Evolutionary conservation across 2,329 filamentous ascomycete genomes (phyloP), one percentile per base, ranked within the genome.

Genomic region (Alternaria dauci): DNA sequence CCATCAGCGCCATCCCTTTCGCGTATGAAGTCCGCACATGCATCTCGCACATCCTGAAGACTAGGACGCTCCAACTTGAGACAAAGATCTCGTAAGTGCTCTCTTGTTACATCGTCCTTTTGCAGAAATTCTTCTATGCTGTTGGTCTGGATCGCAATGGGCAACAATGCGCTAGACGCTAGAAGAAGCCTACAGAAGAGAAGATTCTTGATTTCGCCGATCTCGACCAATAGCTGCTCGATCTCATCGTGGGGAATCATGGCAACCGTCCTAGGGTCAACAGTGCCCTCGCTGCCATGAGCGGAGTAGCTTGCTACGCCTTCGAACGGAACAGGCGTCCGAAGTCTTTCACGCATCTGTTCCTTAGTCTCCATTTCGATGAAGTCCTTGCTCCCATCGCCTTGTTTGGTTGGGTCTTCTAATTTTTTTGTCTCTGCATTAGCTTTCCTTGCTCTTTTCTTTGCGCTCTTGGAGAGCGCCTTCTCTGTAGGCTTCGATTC

Each of bases 31-130:
- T 85, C 83, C 5, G 82, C 83, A 64, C 83, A 85, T 14, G 83
- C 82, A 69, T 85, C 82, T 42, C 82, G 77, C 23, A 85, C 79
- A 44, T 83, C 81, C 62, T 85, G 82, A 2, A 84, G 74, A n/a
- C 71, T 74, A 18, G 83, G 82, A 44, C 80, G 77, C 58, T 85
- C 83, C 47, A 84, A 71, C 60, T 81, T 81, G 23, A 85, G 72
- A 59, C 81, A 83, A 5, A 85, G 62, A 62, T 84, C 82, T 61
- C 82, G 74, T 5, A 85, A 66, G 54, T 84, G 79, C 14, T 78
- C 73, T 32, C 75, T 74, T 2, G 78, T 79, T 34, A 85, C 77
- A 25, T 81, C 76, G 8, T 73, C 64, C 51, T 83, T 78, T 4
- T 68, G 71, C 3, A 85, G 72, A 54, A 85, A 84, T 6, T 82